These are phyloP conservation scores for Colletotrichum tropicicola DNA, from an alignment of 2,329 filamentous ascomycete species.

Conservation along the genomic window DNA sequence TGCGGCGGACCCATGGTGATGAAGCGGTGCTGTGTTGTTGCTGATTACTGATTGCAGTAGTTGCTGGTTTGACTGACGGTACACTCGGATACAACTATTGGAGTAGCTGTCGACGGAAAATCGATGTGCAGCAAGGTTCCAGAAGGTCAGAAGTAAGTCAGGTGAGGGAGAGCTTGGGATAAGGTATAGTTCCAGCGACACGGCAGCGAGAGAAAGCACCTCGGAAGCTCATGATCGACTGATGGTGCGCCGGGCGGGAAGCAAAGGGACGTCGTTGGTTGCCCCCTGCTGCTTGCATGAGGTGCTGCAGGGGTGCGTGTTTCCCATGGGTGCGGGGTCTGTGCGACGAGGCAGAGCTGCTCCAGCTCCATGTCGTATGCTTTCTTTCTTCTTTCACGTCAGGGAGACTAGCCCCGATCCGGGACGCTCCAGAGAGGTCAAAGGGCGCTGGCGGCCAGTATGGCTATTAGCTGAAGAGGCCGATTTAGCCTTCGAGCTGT, in stretches of 20 bases:
- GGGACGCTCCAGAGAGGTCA: background rate
- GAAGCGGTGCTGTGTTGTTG: background rate
- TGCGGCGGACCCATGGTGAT: conserved; percentile 16
- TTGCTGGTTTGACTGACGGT: too few relatives aligned
- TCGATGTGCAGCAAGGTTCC: background rate
- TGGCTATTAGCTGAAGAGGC: background rate
- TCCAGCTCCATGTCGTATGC: background rate
- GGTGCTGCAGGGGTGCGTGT: conserved; percentile 24
- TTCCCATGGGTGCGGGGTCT: conserved; percentile 23
- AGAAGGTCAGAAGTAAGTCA: background rate
- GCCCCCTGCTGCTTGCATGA: conserved; percentile 22
- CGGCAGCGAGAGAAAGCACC: conserved; percentile 3
- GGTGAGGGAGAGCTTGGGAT: conserved; percentile 12
- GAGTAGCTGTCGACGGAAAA: too few relatives aligned
- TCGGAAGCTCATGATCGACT: conserved; percentile 32
- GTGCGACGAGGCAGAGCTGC: conserved; percentile 14
- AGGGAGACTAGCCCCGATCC: conserved; percentile 8
- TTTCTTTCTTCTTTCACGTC: background rate
- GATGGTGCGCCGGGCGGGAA: conserved; percentile 2
- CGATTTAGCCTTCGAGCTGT: background rate
- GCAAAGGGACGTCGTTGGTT: conserved; percentile 12
- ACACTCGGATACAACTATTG: too few relatives aligned
- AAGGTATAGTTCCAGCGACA: conserved; percentile 14
- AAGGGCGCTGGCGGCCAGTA: background rate
- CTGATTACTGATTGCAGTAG: background rate